Base-by-base conservation (phyloP, 352 stramenopile species). In the Blastocystis sp. region DNA sequence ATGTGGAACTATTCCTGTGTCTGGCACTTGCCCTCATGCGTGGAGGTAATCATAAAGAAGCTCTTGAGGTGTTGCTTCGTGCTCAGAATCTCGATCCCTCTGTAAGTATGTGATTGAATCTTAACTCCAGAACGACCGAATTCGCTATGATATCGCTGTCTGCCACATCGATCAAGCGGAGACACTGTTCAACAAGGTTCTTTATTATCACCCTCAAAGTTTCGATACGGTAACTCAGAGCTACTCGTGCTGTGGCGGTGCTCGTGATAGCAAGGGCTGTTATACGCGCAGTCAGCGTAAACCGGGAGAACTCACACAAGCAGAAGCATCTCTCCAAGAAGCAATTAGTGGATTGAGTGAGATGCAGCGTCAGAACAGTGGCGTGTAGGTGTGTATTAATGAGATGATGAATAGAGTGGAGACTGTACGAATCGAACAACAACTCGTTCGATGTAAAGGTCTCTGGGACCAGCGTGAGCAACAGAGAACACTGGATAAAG, bases 401-500 rank as follows among this genome's bases (percentile, higher is more conserved):
- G 6, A 13, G 24, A 7, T 54, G 56, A 58, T 0, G 24, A 6
- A n/a, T 76, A 76, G 64, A 13, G 64, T 54, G 30, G 17, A 53
- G 30, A 44, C 27, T 37, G 11, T 24, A 51, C 51, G 27, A 30
- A 64, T 84, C 13, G 73, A 84, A 9, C 44, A 33, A 30, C 48
- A 66, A 57, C 73, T 66, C 6, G 27, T 84, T 11, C 3, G 44
- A 33, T 84, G 73, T 35, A 58, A 60, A 35, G 30, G 27, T 30
- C 73, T 84, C 3, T 84, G 73, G 73, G 54, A 62, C 35, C 44
- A 66, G 73, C 53, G 53, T n/a, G 73, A 84, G 51, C 22, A 68
- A 24, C 73, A 84, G 73, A 84, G 68, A 57, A 54, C 44, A 37
- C n/a, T 84, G 56, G 73, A 84, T 35, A 30, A 66, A 27, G 13